These are phyloP conservation scores for Xylariaceae sp. DNA, from an alignment of 2,329 filamentous ascomycete genomes.

Conservation along the genomic window DNA sequence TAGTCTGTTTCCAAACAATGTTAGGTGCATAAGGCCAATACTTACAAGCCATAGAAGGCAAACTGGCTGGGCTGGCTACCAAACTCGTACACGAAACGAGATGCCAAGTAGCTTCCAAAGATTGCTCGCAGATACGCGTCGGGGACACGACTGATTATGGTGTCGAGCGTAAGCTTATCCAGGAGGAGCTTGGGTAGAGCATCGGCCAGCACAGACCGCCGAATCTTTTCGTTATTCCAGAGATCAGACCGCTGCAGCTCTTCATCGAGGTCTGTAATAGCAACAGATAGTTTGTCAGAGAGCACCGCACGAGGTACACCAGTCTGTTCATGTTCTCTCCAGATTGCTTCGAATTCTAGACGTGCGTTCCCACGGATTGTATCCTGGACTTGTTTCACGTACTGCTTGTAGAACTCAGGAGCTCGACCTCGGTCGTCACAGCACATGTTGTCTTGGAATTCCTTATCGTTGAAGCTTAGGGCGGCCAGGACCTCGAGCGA, in stretches of 20 bases:
- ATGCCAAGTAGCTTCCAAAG: constrained; percentile 92
- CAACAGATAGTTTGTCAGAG: constrained; percentile 82
- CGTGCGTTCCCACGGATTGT: constrained; percentile 87
- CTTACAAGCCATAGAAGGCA: constrained; percentile 97
- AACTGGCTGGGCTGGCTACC: constrained; percentile 92
- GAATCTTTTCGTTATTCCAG: constrained; percentile 78
- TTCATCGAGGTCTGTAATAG: constrained; percentile 95
- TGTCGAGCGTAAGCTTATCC: constrained; percentile 86
- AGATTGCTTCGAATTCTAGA: constrained; percentile 97
- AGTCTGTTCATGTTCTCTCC: constrained; percentile 85
- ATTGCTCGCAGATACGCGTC: constrained; percentile 90
- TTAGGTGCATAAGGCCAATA: constrained; percentile 29
- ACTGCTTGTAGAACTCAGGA: constrained; percentile 87
- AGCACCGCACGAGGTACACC: constrained; percentile 77
- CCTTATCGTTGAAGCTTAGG: constrained; percentile 84
- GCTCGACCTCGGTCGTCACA: constrained; percentile 65
- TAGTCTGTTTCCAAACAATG: constrained; percentile 25
- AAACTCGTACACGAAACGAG: constrained; percentile 93
- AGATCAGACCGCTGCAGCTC: constrained; percentile 90
- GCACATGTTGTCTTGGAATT: constrained; percentile 94
- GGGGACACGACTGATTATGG: constrained; percentile 80
- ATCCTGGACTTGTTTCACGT: constrained; percentile 86
- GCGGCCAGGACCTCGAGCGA: constrained; percentile 94
- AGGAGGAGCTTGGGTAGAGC: constrained; percentile 81
- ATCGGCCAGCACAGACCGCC: constrained; percentile 73